These are phyloP conservation scores for Coniochaeta sp. DNA, from an alignment of 2,329 filamentous ascomycete species.

Conservation along the genomic window DNA sequence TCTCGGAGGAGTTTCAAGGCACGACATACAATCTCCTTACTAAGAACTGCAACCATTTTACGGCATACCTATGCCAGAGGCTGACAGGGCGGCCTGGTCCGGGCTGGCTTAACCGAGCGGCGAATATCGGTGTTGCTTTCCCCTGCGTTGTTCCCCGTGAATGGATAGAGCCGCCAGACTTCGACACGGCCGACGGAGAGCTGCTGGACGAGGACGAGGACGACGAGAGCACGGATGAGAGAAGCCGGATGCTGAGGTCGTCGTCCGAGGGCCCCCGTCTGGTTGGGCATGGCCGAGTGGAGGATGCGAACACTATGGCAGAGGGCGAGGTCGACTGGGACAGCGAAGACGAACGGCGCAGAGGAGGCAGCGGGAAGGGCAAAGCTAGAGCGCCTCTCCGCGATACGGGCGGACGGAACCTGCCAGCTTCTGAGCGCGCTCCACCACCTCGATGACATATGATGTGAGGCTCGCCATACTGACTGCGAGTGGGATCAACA, in stretches of 20 bases:
- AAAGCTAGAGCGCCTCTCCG: constrained; percentile 3
- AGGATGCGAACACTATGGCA: constrained; percentile 7
- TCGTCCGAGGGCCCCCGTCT: constrained; percentile 19
- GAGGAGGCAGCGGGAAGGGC: constrained; percentile 6
- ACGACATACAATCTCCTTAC: constrained; percentile 75
- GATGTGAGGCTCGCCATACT: not conserved
- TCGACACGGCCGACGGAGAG: constrained; percentile 64
- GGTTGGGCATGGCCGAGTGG: constrained; percentile 6
- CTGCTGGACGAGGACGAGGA: constrained; percentile 53
- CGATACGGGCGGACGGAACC: constrained; percentile 13
- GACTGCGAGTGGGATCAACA: no score
- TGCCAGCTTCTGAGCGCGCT: constrained; percentile 3
- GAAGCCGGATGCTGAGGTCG: constrained; percentile 49
- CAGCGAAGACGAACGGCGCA: constrained; percentile 12
- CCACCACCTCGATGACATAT: not conserved
- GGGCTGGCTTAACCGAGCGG: constrained; percentile 73
- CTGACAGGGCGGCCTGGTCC: constrained; percentile 67
- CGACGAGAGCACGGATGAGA: constrained; percentile 46
- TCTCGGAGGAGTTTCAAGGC: constrained; percentile 67
- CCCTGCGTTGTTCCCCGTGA: constrained; percentile 77
- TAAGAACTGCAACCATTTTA: constrained; percentile 87
- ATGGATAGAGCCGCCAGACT: constrained; percentile 75
- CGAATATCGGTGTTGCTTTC: constrained; percentile 72
- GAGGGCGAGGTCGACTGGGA: constrained; percentile 16
- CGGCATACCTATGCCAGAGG: constrained; percentile 64